Base-by-base conservation (phyloP, 2,329 filamentous ascomycete species). In the Monilinia fructicola region DNA sequence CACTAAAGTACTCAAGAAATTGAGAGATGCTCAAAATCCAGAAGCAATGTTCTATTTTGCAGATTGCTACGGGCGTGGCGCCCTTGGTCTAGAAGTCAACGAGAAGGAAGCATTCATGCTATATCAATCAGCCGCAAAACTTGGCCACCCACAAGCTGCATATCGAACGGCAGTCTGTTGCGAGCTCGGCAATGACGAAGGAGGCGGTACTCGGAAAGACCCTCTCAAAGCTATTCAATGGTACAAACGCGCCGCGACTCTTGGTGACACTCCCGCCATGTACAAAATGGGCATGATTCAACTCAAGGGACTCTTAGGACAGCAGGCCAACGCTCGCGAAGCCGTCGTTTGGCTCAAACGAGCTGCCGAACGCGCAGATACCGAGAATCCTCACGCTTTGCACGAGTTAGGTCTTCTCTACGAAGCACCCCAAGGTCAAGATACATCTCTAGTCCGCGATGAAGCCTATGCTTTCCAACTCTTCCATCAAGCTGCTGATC, bases 231-330 rank as follows among this genome's bases (percentile, higher is more conserved):
- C 95, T 1, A 93, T 98, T 26, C 94, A 98, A 77, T 99, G 95
- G 95, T 99, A 99, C 78, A 93, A 94, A 77, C 90, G 93, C 54
- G 93, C 95, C 9, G 94, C 95, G 14, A 90, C 90, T 16, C 83
- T 98, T 3, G 94, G 95, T 3, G 94, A 99, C 75, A 90, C 90
- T 1, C 91, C 94, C 0, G 95, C 93, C 40, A 96, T 98, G 92
- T 99, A 97, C 81, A 99, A 99, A 79, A 88, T 98, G 79, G 95
- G 95, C 67, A 96, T 97, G 89, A 96, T 99, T 71, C 81, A 92
- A 69, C 85, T 98, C 65, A 98, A 98, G 78, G 95, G 94, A 14
- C 83, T 98, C 38, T 84, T 99, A n/a, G 93, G 93, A 4, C 93
- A 98, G 76, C 85, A 84, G 31, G 87, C 83, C 75, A 96, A 96